Evolutionary conservation across 352 stramenopile species (phyloP), one percentile per base, ranked within the genome.

Genomic region (Globisporangium mamillatum): DNA sequence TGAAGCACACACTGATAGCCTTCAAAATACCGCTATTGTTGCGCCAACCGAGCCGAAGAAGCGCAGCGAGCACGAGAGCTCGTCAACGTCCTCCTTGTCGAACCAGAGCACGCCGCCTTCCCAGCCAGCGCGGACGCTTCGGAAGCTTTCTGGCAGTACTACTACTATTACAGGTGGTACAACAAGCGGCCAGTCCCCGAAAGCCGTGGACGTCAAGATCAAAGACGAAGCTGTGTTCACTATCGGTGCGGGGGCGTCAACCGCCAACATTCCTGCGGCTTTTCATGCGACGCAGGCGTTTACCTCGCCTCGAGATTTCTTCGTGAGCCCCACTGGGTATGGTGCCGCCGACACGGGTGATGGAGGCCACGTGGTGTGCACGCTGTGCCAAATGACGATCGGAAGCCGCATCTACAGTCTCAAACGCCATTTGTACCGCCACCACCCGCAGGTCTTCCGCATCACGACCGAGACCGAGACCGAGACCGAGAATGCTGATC

Each of bases 381-480:
- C 79, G 8, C 38, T 86, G n/a, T 86, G 79, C 38, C 69, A 82
- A 67, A 63, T 76, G 63, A 73, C 64, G 24, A 83, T 88, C 50
- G 74, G 79, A 44, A 84, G 78, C 16, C 56, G 79, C 18, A 71
- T 75, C 14, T 86, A 80, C 69, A 84, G 68, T 24, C 72, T 87
- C 50, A 85, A 85, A 70, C 62, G 79, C 12, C 79, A 88, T 55
- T 64, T 86, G 29, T 81, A 75, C 34, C 74, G 78, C 7, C 72
- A 88, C 55, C 77, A 88, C 41, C 72, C 68, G 34, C 66, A 79
- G 36, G 76, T 88, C 20, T 88, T 88, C 46, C 72, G 76, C 18
- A 66, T 81, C 27, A 10, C 50, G 8, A 59, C 10, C 20, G 24
- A 59, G 6, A 18, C 20, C 12, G 24, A 59, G 6, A 18, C 20